Base-by-base conservation (phyloP, 352 stramenopile genomes). In the Globisporangium canariense region DNA sequence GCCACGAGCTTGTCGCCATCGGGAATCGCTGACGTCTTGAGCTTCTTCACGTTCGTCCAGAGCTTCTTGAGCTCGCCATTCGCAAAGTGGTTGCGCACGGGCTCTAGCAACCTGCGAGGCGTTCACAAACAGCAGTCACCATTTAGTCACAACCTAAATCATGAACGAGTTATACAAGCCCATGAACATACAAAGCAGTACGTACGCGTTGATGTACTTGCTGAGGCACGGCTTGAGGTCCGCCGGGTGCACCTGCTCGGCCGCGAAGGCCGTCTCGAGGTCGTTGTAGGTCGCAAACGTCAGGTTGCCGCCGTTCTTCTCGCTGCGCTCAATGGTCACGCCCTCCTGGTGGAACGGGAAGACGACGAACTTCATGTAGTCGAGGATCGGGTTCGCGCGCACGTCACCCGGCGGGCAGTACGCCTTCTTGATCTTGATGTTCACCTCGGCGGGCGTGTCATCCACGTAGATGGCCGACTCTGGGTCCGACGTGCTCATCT, bases 401-500 rank as follows among this genome's bases (percentile, higher is more conserved):
- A 96, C 81, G 49, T 96, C 81, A 20, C 86, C 88, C 1, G 87
- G 89, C 25, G 91, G 96, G 64, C 98, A 99, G 74, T 98, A 99
- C 10, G 97, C 97, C 76, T 99, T 99, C 77, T 99, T 99, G 73
- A 99, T 97, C 79, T 99, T 99, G 61, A 84, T 88, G 75, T 98
- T 98, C 56, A 98, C 90, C 68, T 98, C 94, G 6, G 93, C 91
- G 16, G 76, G 77, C 16, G 89, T 90, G 81, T 99, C 97, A 72
- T 99, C 97, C 82, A 99, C 97, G 76, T 99, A 99, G 66, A 99
- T 98, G 34, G 92, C 91, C 50, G 86, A 98, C 79, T 99, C 97
- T 13, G 97, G 93, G 89, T 99, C 97, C 53, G 91, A 98, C 77
- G 99, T 99, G 71, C 82, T 98, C 98, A 99, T 99, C 86, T 99